Conservation (phyloP, 495 filamentous ascomycete genomes). For the Pseudoneurospora amorphoporcata region DNA sequence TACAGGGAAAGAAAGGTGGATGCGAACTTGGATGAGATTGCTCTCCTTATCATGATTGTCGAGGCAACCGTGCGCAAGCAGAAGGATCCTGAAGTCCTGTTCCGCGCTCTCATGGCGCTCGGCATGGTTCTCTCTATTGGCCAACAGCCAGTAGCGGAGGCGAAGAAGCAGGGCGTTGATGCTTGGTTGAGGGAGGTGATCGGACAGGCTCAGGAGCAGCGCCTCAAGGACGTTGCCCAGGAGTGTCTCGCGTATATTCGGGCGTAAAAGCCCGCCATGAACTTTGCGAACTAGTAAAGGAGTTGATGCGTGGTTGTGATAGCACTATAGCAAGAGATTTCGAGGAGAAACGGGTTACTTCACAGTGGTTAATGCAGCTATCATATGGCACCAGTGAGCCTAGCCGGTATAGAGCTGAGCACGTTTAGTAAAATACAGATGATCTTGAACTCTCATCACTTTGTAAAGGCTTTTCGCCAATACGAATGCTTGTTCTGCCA, state of each 20-base stretch:
- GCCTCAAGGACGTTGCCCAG: constrained; percentile 45
- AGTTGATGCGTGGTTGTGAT: neutral
- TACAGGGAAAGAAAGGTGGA: constrained; percentile 18
- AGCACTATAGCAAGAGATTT: neutral
- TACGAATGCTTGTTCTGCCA: neutral
- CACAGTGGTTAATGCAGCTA: neutral
- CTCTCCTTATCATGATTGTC: constrained; percentile 36
- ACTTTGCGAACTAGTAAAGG: neutral
- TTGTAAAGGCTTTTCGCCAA: neutral
- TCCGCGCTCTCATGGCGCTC: constrained; percentile 68
- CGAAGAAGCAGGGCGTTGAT: constrained; percentile 33
- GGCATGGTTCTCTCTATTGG: constrained; percentile 61
- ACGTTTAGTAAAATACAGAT: neutral
- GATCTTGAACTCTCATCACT: neutral
- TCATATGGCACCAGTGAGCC: neutral
- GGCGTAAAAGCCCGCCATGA: neutral
- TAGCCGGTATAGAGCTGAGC: neutral
- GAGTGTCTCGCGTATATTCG: constrained; percentile 44
- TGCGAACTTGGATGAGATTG: constrained; percentile 3
- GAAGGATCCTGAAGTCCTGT: constrained; percentile 72
- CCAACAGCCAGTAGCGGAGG: constrained; percentile 36
- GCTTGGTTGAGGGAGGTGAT: constrained; percentile 31
- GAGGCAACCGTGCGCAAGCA: constrained; percentile 50
- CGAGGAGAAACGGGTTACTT: neutral
- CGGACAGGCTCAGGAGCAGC: constrained; percentile 38